phyloP scores from a whole-genome alignment of 176 grass and related monocot species.

The Carex littledalei region DNA sequence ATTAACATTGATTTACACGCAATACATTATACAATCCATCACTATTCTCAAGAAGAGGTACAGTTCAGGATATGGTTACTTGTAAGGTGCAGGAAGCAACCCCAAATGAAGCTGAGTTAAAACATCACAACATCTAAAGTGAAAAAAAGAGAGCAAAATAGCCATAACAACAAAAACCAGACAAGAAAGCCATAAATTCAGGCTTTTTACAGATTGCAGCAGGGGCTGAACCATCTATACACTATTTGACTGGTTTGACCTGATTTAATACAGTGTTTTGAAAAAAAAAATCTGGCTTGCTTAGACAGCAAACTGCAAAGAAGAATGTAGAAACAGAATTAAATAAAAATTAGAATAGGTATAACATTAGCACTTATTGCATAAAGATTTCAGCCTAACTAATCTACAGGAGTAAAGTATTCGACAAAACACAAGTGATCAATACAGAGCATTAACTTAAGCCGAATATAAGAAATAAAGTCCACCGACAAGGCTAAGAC shows the following conservation, averaged over 20 bases:
- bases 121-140: background rate
- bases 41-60: background rate
- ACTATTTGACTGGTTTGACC: background rate
- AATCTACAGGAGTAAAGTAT: background rate
- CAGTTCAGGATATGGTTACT: background rate
- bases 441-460: background rate
- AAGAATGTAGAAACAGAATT: background rate
- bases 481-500: background rate
- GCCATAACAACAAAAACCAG: background rate
- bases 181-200: background rate
- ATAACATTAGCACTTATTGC: background rate
- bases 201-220: background rate
- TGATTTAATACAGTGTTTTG: background rate
- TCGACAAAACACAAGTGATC: background rate
- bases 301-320: background rate
- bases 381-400: background rate
- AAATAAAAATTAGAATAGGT: background rate
- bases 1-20: background rate
- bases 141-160: background rate
- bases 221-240: background rate
- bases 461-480: background rate
- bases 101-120: background rate
- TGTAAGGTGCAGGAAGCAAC: background rate
- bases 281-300: background rate
- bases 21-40: background rate